A percentile compares a stretch with the other conserved stretches of the same genome.
Evolutionary conservation across 2,329 filamentous ascomycete genomes (phyloP).

Genomic region (Alternaria triticina): DNA sequence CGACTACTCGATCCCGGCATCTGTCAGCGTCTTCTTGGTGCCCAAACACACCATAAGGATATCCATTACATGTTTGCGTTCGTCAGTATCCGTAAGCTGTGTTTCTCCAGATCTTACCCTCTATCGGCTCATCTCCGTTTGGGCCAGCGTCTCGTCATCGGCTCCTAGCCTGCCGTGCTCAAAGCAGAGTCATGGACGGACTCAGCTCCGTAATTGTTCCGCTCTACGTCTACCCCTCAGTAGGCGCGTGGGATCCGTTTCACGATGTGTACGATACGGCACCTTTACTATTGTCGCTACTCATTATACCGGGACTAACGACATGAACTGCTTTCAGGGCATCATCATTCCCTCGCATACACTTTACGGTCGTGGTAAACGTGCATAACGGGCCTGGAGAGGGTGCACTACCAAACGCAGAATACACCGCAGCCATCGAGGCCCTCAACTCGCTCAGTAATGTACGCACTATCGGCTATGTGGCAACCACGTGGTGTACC

Average conservation of each 20-base stretch:
- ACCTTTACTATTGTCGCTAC: not conserved
- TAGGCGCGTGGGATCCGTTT: constrained; percentile 56
- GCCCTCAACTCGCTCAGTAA: constrained; percentile 54
- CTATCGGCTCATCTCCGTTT: not conserved
- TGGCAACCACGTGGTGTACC: constrained; percentile 57
- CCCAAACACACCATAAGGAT: constrained; percentile 15
- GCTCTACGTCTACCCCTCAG: constrained; percentile 57
- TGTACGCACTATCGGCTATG: constrained; percentile 58
- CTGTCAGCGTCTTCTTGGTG: constrained; percentile 17
- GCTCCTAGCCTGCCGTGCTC: constrained; percentile 10
- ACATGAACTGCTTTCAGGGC: constrained; percentile 28
- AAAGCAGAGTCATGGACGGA: constrained; percentile 18
- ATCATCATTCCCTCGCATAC: constrained; percentile 45
- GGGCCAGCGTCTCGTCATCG: not conserved
- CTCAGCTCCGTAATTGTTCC: constrained; percentile 52
- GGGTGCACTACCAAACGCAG: constrained; percentile 50
- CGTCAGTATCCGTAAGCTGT: constrained; percentile 8
- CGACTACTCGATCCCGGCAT: constrained; percentile 19
- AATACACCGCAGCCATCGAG: constrained; percentile 53
- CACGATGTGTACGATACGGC: constrained; percentile 48
- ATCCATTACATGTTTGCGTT: constrained; percentile 3
- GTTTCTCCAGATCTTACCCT: not conserved
- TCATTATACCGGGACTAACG: not conserved
- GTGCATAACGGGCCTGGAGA: constrained; percentile 56
- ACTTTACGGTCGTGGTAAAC: constrained; percentile 61